Evolutionary conservation across 2,329 filamentous ascomycete genomes (phyloP), one percentile per base, ranked within the genome.

Genomic region (Scorias spongiosa): DNA sequence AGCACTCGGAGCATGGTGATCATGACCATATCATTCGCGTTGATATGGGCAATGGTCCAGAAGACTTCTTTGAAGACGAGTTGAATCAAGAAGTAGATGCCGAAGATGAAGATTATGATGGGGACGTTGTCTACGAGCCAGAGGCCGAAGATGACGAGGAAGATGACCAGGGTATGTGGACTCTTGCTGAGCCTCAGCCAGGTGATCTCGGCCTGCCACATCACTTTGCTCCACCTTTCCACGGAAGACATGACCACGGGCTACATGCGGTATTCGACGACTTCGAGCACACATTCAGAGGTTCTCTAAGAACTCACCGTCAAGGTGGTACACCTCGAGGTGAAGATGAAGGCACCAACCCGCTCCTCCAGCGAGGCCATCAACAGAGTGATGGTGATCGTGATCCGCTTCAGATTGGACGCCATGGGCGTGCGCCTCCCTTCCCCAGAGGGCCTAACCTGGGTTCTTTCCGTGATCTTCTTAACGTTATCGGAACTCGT

Each of bases 301-400:
- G 12, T 15, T 36, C 32, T 12, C 32, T 36, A 36, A 12, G 32
- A 9, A 36, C 32, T 5, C 32, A 36, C 9, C 32, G 32, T 36
- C 32, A 36, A 15, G 32, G 32, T 36, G 11, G 12, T 5, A 15
- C 32, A 36, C 32, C 32, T 12, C 32, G 32, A 15, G 32, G 70
- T 26, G 71, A 74, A 29, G 86, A 94, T 50, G 88, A 95, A 58
- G 87, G 86, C 2, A 72, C 79, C 17, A 95, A 96, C 57, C 89
- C 89, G 38, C 70, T 96, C 10, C 75, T 96, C 43, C 81, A 87
- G 42, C 56, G 60, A 30, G 51, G 18, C 38, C 12, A 18, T 7
- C 14, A 28, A 18, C 14, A 11, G 7, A 11, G 38, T 5, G 38
- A 18, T 15, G 18, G 14, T 18, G 38, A 40, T 18, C 2, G 14